Evolutionary conservation across 1,284 basidiomycete species (phyloP), one percentile per base, ranked within the genome.

Genomic region (Takashimella koratensis): DNA sequence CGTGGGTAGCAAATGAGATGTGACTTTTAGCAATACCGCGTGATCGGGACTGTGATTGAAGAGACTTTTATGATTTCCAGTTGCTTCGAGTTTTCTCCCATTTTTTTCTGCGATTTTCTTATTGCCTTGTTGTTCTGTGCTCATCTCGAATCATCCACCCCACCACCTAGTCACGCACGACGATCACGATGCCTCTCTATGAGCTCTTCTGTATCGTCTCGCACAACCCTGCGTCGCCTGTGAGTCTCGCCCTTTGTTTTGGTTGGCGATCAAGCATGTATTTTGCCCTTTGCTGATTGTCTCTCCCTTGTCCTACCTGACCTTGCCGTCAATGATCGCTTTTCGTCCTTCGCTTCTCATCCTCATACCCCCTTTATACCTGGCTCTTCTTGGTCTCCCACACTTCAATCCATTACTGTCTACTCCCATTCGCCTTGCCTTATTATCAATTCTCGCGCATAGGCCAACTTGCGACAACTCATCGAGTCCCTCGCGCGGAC

Each of bases 121-220:
- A 8, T 36, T 36, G 8, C 16, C 16, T 36, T 36, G 8, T 36
- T 36, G 8, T 36, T 36, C 16, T 36, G 8, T 36, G 10, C 10
- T 36, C 16, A 8, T 36, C 30, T 36, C 30, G 10, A 8, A 36
- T 36, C 8, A 36, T 8, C 30, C 16, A 36, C 16, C 30, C 16
- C 30, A 36, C 16, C 16, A 36, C 8, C 30, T 36, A 8, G 30
- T 8, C 30, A 36, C 10, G n/a, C n/a, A n/a, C n/a, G n/a, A n/a
- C 39, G 27, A 49, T 49, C 47, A 42, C 30, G 36, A 30, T 41
- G 47, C 47, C 47, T 22, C 65, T 76, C 36, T 76, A 76, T 65
- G 75, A 76, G 58, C 65, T 76, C 10, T 74, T 76, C 68, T 76
- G 75, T 59, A 76, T 76, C 55, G 73, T 73, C 10, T 61, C 68